A percentile compares a stretch with the other conserved stretches of the same genome.
These are phyloP conservation scores for Oleoguttula mirabilis DNA, from an alignment of 495 filamentous ascomycete genomes.

Conservation along the genomic window DNA sequence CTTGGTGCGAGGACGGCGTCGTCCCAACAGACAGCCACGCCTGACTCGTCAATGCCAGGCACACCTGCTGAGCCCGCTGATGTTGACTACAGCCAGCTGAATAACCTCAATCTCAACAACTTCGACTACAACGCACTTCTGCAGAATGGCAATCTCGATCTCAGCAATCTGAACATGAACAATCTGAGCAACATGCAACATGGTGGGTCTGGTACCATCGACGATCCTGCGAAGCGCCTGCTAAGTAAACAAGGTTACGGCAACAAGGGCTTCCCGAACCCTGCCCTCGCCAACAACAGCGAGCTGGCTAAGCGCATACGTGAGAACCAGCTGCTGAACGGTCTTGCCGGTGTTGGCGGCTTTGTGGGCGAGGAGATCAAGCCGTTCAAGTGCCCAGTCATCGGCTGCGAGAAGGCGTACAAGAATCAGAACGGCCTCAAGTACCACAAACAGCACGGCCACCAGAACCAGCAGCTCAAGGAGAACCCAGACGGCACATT, in stretches of 20 bases:
- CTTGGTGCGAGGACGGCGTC: conserved; percentile 44
- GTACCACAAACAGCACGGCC: conserved; percentile 82
- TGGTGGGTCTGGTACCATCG: conserved; percentile 56
- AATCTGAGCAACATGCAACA: conserved; percentile 20
- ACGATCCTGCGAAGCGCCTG: conserved; percentile 87
- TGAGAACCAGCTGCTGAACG: conserved; percentile 61
- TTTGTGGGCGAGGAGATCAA: conserved; percentile 56
- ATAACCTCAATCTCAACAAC: conserved; percentile 5
- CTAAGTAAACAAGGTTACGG: conserved; percentile 72
- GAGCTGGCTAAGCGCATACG: conserved; percentile 57
- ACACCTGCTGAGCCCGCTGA: conserved; percentile 51
- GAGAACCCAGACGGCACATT: conserved; percentile 94
- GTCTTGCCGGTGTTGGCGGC: conserved; percentile 28
- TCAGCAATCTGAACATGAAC: conserved; percentile 20
- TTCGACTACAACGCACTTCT: conserved; percentile 16
- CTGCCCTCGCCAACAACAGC: conserved; percentile 61
- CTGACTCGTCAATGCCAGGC: conserved; percentile 62
- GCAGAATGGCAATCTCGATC: conserved; percentile 17
- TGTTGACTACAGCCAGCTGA: conserved; percentile 25
- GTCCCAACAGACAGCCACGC: conserved; percentile 54
- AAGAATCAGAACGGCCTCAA: conserved; percentile 99
- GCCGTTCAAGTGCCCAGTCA: conserved; percentile 93
- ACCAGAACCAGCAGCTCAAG: conserved; percentile 89
- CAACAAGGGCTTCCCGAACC: conserved; percentile 53
- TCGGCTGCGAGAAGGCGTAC: conserved; percentile 98